Base-by-base conservation (phyloP, 768 basidiomycete genomes). In the Chiua virens region DNA sequence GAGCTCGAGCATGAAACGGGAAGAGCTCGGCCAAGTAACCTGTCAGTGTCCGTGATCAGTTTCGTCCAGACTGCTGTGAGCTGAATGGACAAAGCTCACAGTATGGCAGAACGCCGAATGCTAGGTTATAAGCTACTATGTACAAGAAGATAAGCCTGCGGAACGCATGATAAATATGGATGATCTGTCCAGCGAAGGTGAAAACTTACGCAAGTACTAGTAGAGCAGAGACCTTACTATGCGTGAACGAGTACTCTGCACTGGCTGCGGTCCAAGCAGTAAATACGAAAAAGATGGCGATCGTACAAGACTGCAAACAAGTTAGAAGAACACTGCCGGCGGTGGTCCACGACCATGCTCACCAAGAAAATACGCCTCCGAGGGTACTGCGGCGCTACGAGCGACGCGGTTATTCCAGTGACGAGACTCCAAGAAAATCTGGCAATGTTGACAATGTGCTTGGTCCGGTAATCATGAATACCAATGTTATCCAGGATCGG, bases 11-110 rank as follows among this genome's bases (percentile, higher is more conserved):
- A 54, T 81, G 77, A 71, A 72, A 85, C 0, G 83, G 84, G 72
- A 85, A 84, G 22, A 86, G 59, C 58, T 85, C 84, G 20, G 84
- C 79, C 53, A 85, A 66, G 75, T 75, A 85, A 4, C 82, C 81
- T 81, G 58, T 35, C 11, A 15, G 20, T 7, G 27, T 35, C 38
- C 11, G n/a, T 14, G n/a, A 25, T 13, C 20, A 11, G 13, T 13
- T 4, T 13, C 25, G 10, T 17, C 13, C 11, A 32, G 34, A 5
- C 2, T 7, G 34, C 11, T 14, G 34, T 8, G 4, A 9, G 13
- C 11, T 13, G 9, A 11, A 13, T 4, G 22, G 13, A 11, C 3
- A 34, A 20, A 25, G 13, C 57, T 40, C 23, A 55, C 57, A 39
- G 22, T 52, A 49, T 14, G 36, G 40, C 40, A 56, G 15, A 14